Conservation (phyloP, 208 protist genomes). For the Wallacemonas collosoma region DNA sequence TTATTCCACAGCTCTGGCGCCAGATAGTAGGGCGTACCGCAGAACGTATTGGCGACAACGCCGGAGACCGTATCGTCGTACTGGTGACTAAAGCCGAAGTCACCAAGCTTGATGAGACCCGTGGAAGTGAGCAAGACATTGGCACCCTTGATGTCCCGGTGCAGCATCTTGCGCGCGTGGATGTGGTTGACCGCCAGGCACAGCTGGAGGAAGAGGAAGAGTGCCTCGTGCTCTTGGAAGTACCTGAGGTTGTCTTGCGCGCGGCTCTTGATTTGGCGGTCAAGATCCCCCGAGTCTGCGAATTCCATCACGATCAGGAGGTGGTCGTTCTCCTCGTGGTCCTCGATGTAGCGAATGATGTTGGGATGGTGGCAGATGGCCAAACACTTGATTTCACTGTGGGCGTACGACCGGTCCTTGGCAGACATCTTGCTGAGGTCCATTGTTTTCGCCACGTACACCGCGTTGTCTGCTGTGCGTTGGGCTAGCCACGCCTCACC, state of each 20-base stretch:
- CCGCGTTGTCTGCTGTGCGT: constrained; percentile 47
- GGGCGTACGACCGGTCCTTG: constrained; percentile 78
- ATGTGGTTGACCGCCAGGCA: constrained; percentile 86
- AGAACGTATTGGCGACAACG: constrained; percentile 86
- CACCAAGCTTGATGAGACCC: constrained; percentile 89
- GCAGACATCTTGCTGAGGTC: constrained; percentile 84
- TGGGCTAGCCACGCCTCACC: constrained; percentile 86
- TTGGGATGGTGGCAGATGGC: constrained; percentile 83
- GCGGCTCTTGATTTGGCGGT: constrained; percentile 79
- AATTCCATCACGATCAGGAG: constrained; percentile 91
- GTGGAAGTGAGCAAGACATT: constrained; percentile 89
- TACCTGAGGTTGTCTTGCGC: constrained; percentile 49
- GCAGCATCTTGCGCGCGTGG: constrained; percentile 90
- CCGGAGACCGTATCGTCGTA: constrained; percentile 90
- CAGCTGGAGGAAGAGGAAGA: constrained; percentile 89
- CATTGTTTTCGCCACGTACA: constrained; percentile 88
- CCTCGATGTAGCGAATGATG: constrained; percentile 86
- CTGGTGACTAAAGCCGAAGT: constrained; percentile 92
- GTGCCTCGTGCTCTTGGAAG: constrained; percentile 86
- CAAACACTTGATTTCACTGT: constrained; percentile 89
- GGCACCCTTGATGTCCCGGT: constrained; percentile 91
- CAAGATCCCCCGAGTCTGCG: constrained; percentile 84
- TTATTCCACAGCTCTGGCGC: constrained; percentile 92
- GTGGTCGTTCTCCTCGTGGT: constrained; percentile 79
- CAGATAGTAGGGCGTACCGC: constrained; percentile 77